Evolutionary conservation across 1,284 basidiomycete species (phyloP).

Genomic region (Mycena sp.): DNA sequence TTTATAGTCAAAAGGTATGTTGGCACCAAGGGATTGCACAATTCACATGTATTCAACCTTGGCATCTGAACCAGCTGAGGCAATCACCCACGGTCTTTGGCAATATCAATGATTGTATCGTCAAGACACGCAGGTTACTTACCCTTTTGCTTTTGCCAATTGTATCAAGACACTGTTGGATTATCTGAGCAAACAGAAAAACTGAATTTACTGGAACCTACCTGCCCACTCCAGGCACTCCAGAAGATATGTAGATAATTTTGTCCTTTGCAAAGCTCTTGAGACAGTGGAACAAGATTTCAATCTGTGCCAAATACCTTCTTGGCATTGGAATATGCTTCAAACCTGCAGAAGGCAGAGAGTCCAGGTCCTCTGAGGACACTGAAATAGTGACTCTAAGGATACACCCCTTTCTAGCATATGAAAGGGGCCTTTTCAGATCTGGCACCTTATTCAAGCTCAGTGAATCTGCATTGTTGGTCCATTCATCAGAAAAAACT

Average conservation of each 20-base stretch:
- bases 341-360: slow-evolving; percentile 35
- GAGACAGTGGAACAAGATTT: neutral
- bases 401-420: slow-evolving; percentile 36
- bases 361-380: slow-evolving; percentile 37
- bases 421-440: no score
- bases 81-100: slow-evolving; percentile 22
- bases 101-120: no score
- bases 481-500: no score
- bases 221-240: slow-evolving; percentile 24
- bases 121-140: neutral
- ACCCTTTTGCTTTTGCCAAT: slow-evolving; percentile 22
- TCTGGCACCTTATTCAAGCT: slow-evolving; percentile 36
- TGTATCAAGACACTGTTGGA: slow-evolving; percentile 19
- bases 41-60: slow-evolving; percentile 32
- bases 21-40: slow-evolving; percentile 17
- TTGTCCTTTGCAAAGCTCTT: slow-evolving; percentile 16
- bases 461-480: slow-evolving; percentile 37
- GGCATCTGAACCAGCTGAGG: slow-evolving; percentile 21
- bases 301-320: slow-evolving; percentile 2
- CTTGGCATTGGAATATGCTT: slow-evolving; percentile 27
- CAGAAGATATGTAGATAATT: slow-evolving; percentile 23
- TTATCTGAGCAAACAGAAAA: neutral
- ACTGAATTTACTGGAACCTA: neutral
- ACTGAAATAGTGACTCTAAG: slow-evolving; percentile 34
- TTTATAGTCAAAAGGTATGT: slow-evolving; percentile 29